Conservation (phyloP, 2,329 filamentous ascomycete species). For the Tolypocladium capitatum region DNA sequence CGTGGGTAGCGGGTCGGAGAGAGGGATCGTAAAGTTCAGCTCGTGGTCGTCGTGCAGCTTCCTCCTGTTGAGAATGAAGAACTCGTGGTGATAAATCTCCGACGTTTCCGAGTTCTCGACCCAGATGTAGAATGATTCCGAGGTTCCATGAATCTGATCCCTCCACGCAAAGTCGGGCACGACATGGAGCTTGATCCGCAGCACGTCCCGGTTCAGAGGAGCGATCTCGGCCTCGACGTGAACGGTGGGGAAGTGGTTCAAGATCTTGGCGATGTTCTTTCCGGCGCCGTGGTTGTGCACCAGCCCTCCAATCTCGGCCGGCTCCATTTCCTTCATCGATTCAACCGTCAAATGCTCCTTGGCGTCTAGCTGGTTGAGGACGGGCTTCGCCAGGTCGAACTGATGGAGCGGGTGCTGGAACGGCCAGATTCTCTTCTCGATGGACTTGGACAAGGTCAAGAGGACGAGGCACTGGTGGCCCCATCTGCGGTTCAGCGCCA, state of each 20-base stretch:
- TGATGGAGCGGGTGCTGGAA: constrained; percentile 92
- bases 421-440: constrained; percentile 91
- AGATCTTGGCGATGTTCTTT: constrained; percentile 61
- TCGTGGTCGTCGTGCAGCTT: constrained; percentile 96
- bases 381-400: constrained; percentile 75
- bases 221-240: constrained; percentile 89
- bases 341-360: constrained; percentile 69
- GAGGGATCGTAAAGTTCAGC: constrained; percentile 90
- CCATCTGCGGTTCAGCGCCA: constrained; percentile 89
- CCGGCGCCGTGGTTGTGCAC: constrained; percentile 89
- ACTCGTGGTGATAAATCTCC: constrained; percentile 96
- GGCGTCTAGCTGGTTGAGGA: constrained; percentile 75
- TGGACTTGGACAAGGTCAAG: constrained; percentile 86
- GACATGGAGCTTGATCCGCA: constrained; percentile 78
- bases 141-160: constrained; percentile 81
- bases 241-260: constrained; percentile 86
- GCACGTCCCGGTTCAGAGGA: constrained; percentile 83
- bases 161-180: constrained; percentile 92
- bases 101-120: constrained; percentile 96
- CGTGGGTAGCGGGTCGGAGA: constrained; percentile 82
- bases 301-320: constrained; percentile 75
- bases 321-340: constrained; percentile 80
- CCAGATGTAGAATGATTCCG: constrained; percentile 97
- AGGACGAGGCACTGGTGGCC: constrained; percentile 89
- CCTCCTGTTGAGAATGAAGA: constrained; percentile 79